These are phyloP conservation scores for Paracoccidioides lutzii DNA, from an alignment of 2,329 filamentous ascomycete species.

Conservation along the genomic window DNA sequence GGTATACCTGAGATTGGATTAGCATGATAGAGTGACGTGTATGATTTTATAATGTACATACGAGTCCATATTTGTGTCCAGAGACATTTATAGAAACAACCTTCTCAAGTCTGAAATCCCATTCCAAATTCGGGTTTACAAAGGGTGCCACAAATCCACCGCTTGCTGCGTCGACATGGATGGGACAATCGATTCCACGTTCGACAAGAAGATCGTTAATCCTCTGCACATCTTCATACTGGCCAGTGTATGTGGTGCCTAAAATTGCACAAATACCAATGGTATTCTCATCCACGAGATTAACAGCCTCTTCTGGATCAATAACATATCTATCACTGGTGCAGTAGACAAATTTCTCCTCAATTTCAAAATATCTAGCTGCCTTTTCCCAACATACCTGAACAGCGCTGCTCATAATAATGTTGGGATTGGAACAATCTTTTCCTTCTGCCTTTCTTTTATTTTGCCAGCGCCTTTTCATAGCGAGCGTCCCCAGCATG, in stretches of 20 bases:
- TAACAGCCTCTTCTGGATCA: constrained; percentile 49
- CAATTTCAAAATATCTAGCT: constrained; percentile 78
- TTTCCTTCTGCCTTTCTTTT: constrained; percentile 72
- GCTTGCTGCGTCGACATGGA: constrained; percentile 86
- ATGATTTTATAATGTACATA: constrained; percentile 11
- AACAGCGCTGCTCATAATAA: constrained; percentile 90
- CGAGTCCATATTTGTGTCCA: constrained; percentile 70
- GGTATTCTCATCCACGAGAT: constrained; percentile 54
- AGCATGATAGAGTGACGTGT: not conserved
- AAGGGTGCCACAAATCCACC: constrained; percentile 92
- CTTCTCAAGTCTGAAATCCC: constrained; percentile 83
- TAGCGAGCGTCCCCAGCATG: constrained; percentile 51
- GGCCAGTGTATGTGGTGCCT: constrained; percentile 86
- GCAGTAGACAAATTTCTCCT: constrained; percentile 66
- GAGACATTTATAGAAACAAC: constrained; percentile 92
- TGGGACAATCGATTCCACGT: constrained; percentile 63
- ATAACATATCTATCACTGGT: constrained; percentile 50
- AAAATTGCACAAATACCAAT: constrained; percentile 90
- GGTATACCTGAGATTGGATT: constrained; percentile 49
- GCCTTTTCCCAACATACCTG: constrained; percentile 98
- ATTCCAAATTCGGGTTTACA: constrained; percentile 66
- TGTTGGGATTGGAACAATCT: constrained; percentile 67
- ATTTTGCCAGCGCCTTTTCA: constrained; percentile 93
- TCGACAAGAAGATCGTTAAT: constrained; percentile 78
- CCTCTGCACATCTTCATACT: constrained; percentile 86